A percentile compares a stretch with the other conserved stretches of the same genome.
phyloP scores from a whole-genome alignment of 139 green algal species.

The Tetraselmis striata region DNA sequence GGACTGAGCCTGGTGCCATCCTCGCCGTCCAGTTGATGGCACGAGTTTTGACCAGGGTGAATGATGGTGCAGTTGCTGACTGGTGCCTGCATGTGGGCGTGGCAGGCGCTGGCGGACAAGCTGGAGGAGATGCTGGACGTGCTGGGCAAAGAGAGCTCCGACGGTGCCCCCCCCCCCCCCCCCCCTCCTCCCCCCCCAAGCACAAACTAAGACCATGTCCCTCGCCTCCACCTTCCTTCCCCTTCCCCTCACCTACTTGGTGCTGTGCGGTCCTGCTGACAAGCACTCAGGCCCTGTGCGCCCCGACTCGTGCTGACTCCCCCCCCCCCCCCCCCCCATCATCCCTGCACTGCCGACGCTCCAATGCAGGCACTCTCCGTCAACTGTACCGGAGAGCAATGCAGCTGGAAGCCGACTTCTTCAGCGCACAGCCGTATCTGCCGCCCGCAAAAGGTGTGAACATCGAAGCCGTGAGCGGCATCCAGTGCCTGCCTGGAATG shows the following conservation, averaged over 20 bases:
- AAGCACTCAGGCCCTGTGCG: too few relatives aligned
- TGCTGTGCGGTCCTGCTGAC: too few relatives aligned
- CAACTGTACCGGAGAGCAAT: constrained; percentile 57
- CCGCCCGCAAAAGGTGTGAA: neutral
- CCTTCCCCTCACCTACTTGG: too few relatives aligned
- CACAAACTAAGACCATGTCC: too few relatives aligned
- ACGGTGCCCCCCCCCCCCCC: neutral
- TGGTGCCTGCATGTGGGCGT: neutral
- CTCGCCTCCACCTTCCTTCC: neutral
- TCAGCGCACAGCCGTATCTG: constrained; percentile 42
- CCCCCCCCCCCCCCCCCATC: too few relatives aligned
- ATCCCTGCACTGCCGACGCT: neutral
- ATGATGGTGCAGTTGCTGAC: neutral
- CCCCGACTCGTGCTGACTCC: too few relatives aligned
- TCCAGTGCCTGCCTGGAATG: neutral
- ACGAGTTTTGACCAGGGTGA: neutral
- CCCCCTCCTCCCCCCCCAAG: too few relatives aligned
- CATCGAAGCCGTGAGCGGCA: neutral
- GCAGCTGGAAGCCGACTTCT: constrained; percentile 68
- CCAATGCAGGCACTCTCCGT: too few relatives aligned
- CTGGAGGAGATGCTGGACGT: neutral
- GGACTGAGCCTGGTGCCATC: neutral
- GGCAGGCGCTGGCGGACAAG: neutral
- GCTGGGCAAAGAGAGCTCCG: neutral
- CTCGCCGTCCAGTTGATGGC: neutral